Evolutionary conservation across 768 basidiomycete genomes (phyloP), one percentile per base, ranked within the genome.

Genomic region (Hirschioporus abietinus): DNA sequence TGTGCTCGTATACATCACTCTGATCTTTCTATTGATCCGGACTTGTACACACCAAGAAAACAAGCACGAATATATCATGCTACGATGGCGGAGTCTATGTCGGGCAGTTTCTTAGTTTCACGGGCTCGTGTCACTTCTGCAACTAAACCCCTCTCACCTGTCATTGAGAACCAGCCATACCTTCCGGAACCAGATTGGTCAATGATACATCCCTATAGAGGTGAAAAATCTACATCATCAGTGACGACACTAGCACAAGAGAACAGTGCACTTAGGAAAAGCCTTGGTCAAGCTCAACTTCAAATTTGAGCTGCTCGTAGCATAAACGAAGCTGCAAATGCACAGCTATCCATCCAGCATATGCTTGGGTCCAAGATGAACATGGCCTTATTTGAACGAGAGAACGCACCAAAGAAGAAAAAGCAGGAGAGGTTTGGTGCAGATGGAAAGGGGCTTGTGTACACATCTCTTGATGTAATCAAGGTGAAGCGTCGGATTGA

Each of bases 31-130:
- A 66, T 70, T 52, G 66, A 74, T 63, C 72, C 71, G 7, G 63
- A 35, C 1, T 67, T 72, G 4, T 63, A 69, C 61, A 71, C 72
- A 59, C 69, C 74, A 63, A 69, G 71, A 7, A 73, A 73, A 58
- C 65, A 70, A 34, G 72, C 74, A 64, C 69, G 69, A 7, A 42
- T 71, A 15, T 65, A 75, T n/a, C 66, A 63, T 20, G 64, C 61
- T 10, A 67, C 36, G 1, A 62, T 76, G 7, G 62, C 64, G n/a
- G 52, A 36, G 5, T 74, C 76, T 34, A 35, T 67, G 30, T 73
- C 74, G 34, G 74, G 70, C 10, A 71, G 71, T 4, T 74, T 74
- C 65, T 69, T 77, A 0, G 68, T 76, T 8, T 65, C 67, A 15
- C 67, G 72, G 52, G 62, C 64, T 7, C 59, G 60, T 7, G 35